Base-by-base conservation (phyloP, 2,329 filamentous ascomycete genomes). In the Xylariaceae sp. region DNA sequence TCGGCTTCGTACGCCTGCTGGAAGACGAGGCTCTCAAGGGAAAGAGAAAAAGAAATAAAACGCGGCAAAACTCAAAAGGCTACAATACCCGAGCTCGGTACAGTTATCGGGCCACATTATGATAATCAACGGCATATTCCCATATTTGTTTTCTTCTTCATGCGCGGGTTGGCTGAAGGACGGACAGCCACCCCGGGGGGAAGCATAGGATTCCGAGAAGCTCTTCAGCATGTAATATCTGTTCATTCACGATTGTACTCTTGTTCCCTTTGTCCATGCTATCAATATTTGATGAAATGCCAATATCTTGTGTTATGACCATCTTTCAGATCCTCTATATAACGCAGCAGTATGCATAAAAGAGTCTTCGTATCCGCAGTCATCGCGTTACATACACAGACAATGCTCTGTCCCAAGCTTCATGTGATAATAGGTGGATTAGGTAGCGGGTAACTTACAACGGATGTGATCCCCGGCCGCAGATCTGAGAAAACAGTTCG, bases 161-260 rank as follows among this genome's bases (percentile, higher is more conserved):
- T 64, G 64, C 65, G 56, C 51, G 55, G 52, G 58, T 60, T 60
- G 61, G 56, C 57, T 61, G 60, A 57, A 53, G 52, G 58, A 60
- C 56, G 52, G 58, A 57, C 50, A 48, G 67, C 60, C 60, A 52
- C 48, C 44, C 50, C 44, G 54, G 62, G 32, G 14, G 65, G 65
- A 62, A 58, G 60, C 63, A 70, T 66, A 65, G 64, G 65, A 66
- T 64, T 63, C 54, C 60, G 62, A 67, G 66, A 66, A 70, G 67
- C 71, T 74, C 69, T 74, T 76, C 69, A 74, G 73, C 73, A 77
- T 80, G 77, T 80, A 80, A 77, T 80, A 79, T 72, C 73, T 75
- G 68, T 71, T 71, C 71, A 71, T 71, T 71, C 71, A 69, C 67
- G 67, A 68, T 65, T 71, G 71, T 73, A 73, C 64, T 70, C 67